Base-by-base conservation (phyloP, 2,329 filamentous ascomycete species). In the Colletotrichum eremochloae region DNA sequence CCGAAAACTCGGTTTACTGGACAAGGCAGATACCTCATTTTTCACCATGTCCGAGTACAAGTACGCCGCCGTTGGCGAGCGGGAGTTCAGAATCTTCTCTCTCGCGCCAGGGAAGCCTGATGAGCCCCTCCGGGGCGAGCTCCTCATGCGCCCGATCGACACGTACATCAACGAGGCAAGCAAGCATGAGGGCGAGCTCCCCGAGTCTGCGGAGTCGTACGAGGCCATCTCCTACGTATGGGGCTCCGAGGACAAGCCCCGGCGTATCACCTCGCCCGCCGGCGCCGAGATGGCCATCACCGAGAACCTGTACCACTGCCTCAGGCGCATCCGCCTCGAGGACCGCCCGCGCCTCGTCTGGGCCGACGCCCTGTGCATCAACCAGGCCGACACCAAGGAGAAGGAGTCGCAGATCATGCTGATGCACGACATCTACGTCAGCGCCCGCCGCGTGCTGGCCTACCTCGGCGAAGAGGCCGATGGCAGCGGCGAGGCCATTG, bases 391-490 rank as follows among this genome's bases (percentile, higher is more conserved):
- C 56, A 0, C 33, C 0, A 9, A 5, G 12, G 75, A 76, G 57
- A 67, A 72, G 36, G 71, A 74, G 65, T 38, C 44, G n/a, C 75
- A 76, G 42, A 60, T 76, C 8, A 44, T 62, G 38, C 53, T 75
- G 33, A 61, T 72, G 66, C 56, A 68, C 24, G 67, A 75, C 63
- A 64, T 76, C 24, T 81, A 79, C 70, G 75, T 75, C 0, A 63
- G 57, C 8, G 78, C 77, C 29, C 50, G 57, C 2, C 74, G 63
- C 52, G 73, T 77, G 1, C 58, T 81, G 24, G 73, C 79, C 5
- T 81, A 80, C 77, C 74, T 81, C 3, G 80, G 79, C 2, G 57
- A 57, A 5, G 63, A 73, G 52, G 71, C 71, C 20, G 71, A 71
- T 15, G 71, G 56, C 61, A 73, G 71, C 67, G 18, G 24, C 33